A percentile compares a stretch with the other conserved stretches of the same genome.
These are phyloP conservation scores for Pyrus pyrifolia DNA, from an alignment of 306 rosid species.

Conservation along the genomic window DNA sequence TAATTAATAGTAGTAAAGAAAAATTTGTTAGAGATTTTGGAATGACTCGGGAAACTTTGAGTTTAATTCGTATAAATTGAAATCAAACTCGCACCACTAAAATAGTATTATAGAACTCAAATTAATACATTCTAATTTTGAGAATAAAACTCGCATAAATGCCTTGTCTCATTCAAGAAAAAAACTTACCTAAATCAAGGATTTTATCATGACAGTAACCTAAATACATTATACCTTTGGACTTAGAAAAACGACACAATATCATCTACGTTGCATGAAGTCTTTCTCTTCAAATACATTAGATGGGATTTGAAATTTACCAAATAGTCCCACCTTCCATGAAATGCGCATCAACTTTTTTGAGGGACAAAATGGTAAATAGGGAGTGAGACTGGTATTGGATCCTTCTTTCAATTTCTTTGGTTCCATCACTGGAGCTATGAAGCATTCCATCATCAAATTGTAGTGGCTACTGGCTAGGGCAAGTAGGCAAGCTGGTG, in stretches of 20 bases:
- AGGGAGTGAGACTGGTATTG: background rate
- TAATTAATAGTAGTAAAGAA: background rate
- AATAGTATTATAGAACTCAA: no score
- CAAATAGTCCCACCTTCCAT: background rate
- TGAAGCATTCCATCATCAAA: constrained; percentile 22
- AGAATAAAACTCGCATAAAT: no score
- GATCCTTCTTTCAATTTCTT: background rate
- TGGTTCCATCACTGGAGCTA: background rate
- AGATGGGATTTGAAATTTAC: background rate
- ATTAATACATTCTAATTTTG: no score
- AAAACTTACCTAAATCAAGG: no score
- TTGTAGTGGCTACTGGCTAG: constrained; percentile 24
- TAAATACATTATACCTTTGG: no score
- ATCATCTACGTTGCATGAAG: no score
- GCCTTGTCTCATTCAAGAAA: no score
- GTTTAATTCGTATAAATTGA: background rate
- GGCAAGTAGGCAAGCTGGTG: constrained; percentile 40
- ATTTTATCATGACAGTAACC: no score
- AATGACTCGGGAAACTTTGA: background rate
- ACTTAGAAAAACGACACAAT: no score
- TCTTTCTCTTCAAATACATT: no score
- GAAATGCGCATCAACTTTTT: no score
- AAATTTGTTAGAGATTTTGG: background rate
- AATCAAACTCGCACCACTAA: no score
- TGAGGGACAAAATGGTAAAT: background rate